Evolutionary conservation across 1,139 yeast species (phyloP).

Genomic region (Saccharomyces uvarum): DNA sequence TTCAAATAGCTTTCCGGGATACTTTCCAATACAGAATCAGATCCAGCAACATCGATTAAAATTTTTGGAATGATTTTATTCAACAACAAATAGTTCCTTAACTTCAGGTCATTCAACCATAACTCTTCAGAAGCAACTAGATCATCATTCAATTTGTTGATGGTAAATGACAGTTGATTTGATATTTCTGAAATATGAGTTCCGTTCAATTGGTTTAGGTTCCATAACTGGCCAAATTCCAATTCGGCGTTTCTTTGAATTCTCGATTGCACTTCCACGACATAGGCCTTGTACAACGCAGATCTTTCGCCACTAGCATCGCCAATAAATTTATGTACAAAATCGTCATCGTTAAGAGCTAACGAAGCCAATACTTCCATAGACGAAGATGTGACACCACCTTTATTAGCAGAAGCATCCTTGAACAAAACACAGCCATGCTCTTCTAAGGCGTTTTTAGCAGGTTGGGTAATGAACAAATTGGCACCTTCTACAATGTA

Average conservation of each 20-base stretch:
- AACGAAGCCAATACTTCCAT: slow-evolving; percentile 91
- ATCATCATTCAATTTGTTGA: slow-evolving; percentile 85
- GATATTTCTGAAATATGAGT: slow-evolving; percentile 71
- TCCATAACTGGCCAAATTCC: slow-evolving; percentile 87
- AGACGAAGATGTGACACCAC: slow-evolving; percentile 97
- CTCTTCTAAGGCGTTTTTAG: slow-evolving; percentile 74
- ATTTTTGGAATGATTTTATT: slow-evolving; percentile 70
- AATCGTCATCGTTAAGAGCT: slow-evolving; percentile 80
- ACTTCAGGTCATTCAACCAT: slow-evolving; percentile 72
- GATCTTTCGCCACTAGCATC: slow-evolving; percentile 41
- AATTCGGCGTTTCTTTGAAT: slow-evolving; percentile 70
- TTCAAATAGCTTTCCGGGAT: slow-evolving; percentile 84
- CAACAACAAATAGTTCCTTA: slow-evolving; percentile 68
- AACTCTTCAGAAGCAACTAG: slow-evolving; percentile 72
- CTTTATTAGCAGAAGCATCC: slow-evolving; percentile 96
- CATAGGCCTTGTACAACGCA: slow-evolving; percentile 71
- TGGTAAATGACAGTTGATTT: slow-evolving; percentile 77
- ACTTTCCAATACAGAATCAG: slow-evolving; percentile 59
- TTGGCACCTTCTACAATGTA: slow-evolving; percentile 97
- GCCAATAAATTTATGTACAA: slow-evolving; percentile 49
- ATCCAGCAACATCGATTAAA: slow-evolving; percentile 66
- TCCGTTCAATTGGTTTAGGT: slow-evolving; percentile 59
- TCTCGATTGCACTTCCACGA: slow-evolving; percentile 69
- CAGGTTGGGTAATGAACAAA: slow-evolving; percentile 88
- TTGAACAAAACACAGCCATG: slow-evolving; percentile 85